These are phyloP conservation scores for Quercus lobata DNA, from an alignment of 331 rosid genomes.

Conservation along the genomic window DNA sequence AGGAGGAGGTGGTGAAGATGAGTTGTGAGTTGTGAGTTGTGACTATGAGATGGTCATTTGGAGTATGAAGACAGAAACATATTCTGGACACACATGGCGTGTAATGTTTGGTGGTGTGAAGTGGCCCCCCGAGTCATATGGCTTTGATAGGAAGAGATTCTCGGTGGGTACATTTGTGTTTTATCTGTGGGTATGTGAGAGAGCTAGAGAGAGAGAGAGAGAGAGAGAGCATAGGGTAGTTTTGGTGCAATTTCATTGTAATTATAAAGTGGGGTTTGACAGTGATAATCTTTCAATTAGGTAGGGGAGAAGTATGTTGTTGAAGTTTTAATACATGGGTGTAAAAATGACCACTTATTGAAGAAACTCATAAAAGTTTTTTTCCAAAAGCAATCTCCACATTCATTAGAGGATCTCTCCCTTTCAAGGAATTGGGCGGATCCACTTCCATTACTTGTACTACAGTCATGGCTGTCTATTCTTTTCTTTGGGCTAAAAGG, in stretches of 20 bases:
- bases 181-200: conserved; percentile 12
- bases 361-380: background rate
- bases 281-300: conserved; percentile 26
- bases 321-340: background rate
- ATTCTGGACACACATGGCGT: conserved; percentile 14
- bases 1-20: conserved; percentile 32
- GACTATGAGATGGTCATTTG: conserved; percentile 15
- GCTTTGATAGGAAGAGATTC: conserved; percentile 36
- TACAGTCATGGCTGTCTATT: conserved; percentile 5
- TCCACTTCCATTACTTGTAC: conserved; percentile 6
- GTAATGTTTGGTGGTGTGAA: conserved; percentile 36
- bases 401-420: conserved; percentile 32
- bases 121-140: conserved; percentile 45
- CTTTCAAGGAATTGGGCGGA: conserved; percentile 37
- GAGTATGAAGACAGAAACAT: conserved; percentile 51
- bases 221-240: background rate
- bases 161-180: conserved; percentile 31
- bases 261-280: background rate
- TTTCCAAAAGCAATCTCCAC: conserved; percentile 6
- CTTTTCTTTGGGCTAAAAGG: conserved; percentile 27
- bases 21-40: conserved; percentile 19
- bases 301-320: conserved; percentile 9
- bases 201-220: background rate
- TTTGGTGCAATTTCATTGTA: background rate
- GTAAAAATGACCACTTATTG: conserved; percentile 16